Evolutionary conservation across 2,329 filamentous ascomycete species (phyloP).

Genomic region (Cercospora sojina): DNA sequence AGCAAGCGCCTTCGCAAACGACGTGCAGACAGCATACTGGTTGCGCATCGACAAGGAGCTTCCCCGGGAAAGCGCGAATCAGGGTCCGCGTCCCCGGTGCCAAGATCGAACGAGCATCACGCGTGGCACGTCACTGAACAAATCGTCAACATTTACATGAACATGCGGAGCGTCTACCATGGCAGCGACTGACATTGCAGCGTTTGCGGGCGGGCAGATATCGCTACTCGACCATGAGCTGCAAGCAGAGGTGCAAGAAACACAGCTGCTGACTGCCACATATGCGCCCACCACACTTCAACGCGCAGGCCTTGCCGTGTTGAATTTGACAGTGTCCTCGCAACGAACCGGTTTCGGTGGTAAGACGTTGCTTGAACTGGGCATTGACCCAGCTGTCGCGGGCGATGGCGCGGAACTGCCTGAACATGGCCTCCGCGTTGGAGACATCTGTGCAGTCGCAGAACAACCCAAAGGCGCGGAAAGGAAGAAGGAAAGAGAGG

Average conservation of each 20-base stretch:
- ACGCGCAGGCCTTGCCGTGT: slow-evolving; percentile 74
- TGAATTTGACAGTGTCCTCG: slow-evolving; percentile 70
- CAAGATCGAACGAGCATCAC: not conserved
- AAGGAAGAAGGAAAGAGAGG: slow-evolving; percentile 70
- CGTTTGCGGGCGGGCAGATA: slow-evolving; percentile 71
- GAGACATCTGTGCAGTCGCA: slow-evolving; percentile 74
- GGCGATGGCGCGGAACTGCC: slow-evolving; percentile 52
- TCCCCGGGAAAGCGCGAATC: not conserved
- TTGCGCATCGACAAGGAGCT: not conserved
- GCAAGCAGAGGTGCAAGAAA: slow-evolving; percentile 69
- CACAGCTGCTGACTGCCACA: slow-evolving; percentile 63
- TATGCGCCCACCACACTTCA: slow-evolving; percentile 69
- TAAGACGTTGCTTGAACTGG: slow-evolving; percentile 82
- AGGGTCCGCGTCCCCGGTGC: not conserved
- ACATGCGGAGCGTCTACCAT: slow-evolving; percentile 6
- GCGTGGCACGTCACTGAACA: not conserved
- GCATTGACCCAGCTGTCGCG: slow-evolving; percentile 67
- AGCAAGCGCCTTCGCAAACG: not conserved
- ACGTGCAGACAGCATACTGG: not conserved
- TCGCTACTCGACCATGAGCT: slow-evolving; percentile 69
- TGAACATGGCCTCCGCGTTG: slow-evolving; percentile 72
- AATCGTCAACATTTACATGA: not conserved
- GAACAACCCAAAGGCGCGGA: slow-evolving; percentile 71
- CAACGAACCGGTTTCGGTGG: slow-evolving; percentile 88
- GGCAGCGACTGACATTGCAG: slow-evolving; percentile 53